Conservation (phyloP, 2,329 filamentous ascomycete genomes). For the Exophiala sp. region DNA sequence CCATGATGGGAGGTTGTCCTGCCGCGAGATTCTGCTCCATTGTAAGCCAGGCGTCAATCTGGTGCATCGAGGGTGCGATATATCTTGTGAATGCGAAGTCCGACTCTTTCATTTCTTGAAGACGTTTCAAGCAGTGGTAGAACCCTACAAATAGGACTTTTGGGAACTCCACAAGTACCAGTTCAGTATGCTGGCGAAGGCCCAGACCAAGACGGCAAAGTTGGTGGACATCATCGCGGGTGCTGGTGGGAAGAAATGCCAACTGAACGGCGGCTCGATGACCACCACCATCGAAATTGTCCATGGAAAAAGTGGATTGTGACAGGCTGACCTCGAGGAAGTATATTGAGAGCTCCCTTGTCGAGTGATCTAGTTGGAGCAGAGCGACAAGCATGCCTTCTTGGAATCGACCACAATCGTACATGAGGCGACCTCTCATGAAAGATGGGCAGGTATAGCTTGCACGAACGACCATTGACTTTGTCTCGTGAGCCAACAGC, state of each 20-base stretch:
- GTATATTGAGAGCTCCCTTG: slow-evolving; percentile 26
- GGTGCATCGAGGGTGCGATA: slow-evolving; percentile 20
- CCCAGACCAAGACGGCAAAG: slow-evolving; percentile 25
- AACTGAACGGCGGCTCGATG: slow-evolving; percentile 22
- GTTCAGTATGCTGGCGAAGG: slow-evolving; percentile 6
- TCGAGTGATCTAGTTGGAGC: slow-evolving; percentile 27
- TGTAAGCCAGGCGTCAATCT: neutral
- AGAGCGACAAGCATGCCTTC: slow-evolving; percentile 33
- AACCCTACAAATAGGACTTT: slow-evolving; percentile 59
- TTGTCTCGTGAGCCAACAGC: slow-evolving; percentile 21
- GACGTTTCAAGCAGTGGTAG: slow-evolving; percentile 52
- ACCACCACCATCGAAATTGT: slow-evolving; percentile 13
- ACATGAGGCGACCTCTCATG: slow-evolving; percentile 28
- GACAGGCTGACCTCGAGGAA: slow-evolving; percentile 29
- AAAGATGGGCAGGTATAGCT: slow-evolving; percentile 32
- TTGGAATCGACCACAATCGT: slow-evolving; percentile 28
- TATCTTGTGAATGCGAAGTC: slow-evolving; percentile 27
- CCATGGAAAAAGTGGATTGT: slow-evolving; percentile 26
- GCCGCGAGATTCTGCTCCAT: slow-evolving; percentile 1
- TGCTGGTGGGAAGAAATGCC: slow-evolving; percentile 15
- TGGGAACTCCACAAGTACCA: slow-evolving; percentile 59
- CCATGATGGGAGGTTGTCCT: neutral
- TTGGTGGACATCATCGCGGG: slow-evolving; percentile 25
- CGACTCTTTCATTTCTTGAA: slow-evolving; percentile 52
- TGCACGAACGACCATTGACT: slow-evolving; percentile 27